Evolutionary conservation across 179 eudicot genomes (phyloP).

Genomic region (Nepenthes alata): DNA sequence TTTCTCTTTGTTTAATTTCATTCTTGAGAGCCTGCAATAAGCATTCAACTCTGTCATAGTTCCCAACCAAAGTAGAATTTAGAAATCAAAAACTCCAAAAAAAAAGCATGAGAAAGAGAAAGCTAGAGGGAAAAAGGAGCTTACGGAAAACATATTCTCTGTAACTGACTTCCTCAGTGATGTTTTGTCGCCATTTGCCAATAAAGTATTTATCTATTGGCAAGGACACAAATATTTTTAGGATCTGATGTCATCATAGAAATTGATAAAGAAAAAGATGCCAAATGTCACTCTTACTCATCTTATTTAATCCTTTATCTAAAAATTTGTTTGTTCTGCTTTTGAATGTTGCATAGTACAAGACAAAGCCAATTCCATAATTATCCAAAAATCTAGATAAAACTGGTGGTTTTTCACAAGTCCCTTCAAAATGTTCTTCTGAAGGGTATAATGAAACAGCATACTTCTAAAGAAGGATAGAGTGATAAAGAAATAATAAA

Average conservation of each 20-base stretch:
- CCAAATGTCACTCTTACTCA: too few species aligned
- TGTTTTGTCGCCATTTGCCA: slow-evolving; percentile 69
- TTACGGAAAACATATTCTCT: slow-evolving; percentile 80
- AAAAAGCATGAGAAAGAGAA: slow-evolving; percentile 2
- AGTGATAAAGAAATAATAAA: too few species aligned
- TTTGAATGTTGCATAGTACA: too few species aligned
- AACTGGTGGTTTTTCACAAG: too few species aligned
- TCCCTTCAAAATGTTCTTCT: too few species aligned
- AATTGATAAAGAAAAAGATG: background rate
- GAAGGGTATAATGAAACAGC: too few species aligned
- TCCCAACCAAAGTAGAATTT: background rate
- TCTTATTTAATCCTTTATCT: too few species aligned
- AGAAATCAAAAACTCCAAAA: background rate
- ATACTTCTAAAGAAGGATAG: too few species aligned
- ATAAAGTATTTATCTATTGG: slow-evolving; percentile 52
- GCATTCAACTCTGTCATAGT: slow-evolving; percentile 8
- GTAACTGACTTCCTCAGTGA: slow-evolving; percentile 73
- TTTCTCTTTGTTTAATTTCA: slow-evolving; percentile 73
- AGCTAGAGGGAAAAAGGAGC: slow-evolving; percentile 12
- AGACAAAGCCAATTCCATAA: too few species aligned
- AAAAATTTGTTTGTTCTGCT: too few species aligned
- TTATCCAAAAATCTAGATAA: too few species aligned
- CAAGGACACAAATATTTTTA: slow-evolving; percentile 6
- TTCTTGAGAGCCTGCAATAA: slow-evolving; percentile 67
- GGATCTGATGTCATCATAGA: background rate